Evolutionary conservation across 768 basidiomycete species (phyloP).

Genomic region (Rhizopogon vesiculosus): DNA sequence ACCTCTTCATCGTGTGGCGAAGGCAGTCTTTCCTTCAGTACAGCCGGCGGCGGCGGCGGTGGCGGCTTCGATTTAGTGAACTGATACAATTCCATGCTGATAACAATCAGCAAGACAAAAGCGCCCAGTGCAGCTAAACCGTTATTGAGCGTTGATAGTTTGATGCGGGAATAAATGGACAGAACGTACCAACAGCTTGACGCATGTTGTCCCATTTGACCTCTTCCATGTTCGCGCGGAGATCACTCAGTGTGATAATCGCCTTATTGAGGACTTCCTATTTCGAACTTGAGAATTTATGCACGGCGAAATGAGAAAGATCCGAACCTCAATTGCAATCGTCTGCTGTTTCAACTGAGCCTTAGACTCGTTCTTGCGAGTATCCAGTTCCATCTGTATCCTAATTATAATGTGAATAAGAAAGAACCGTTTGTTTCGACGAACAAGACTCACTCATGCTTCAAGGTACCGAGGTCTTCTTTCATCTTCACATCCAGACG

Average conservation of each 20-base stretch:
- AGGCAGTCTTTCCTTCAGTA: not conserved
- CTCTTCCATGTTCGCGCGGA: constrained; percentile 78
- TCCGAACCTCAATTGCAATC: constrained; percentile 72
- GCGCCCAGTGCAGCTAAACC: constrained; percentile 53
- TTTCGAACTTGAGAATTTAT: not conserved
- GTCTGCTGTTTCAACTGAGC: constrained; percentile 81
- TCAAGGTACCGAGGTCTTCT: constrained; percentile 82
- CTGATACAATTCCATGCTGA: constrained; percentile 61
- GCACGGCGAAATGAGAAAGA: not conserved
- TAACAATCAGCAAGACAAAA: constrained; percentile 65
- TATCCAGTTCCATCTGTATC: constrained; percentile 95
- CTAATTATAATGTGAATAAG: constrained; percentile 34
- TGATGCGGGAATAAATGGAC: not conserved
- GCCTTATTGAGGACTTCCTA: constrained; percentile 76
- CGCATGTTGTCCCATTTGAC: constrained; percentile 90
- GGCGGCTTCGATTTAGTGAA: constrained; percentile 33
- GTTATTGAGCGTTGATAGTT: constrained; percentile 1
- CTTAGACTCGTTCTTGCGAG: constrained; percentile 85
- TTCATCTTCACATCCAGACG: constrained; percentile 86
- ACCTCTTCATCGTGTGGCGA: constrained; percentile 2
- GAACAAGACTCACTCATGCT: constrained; percentile 74
- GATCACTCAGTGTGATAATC: constrained; percentile 68
- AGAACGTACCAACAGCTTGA: constrained; percentile 64
- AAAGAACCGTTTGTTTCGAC: not conserved
- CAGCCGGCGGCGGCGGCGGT: constrained; percentile 11